Base-by-base conservation (phyloP, 768 basidiomycete species). In the Pisolithus tinctorius region DNA sequence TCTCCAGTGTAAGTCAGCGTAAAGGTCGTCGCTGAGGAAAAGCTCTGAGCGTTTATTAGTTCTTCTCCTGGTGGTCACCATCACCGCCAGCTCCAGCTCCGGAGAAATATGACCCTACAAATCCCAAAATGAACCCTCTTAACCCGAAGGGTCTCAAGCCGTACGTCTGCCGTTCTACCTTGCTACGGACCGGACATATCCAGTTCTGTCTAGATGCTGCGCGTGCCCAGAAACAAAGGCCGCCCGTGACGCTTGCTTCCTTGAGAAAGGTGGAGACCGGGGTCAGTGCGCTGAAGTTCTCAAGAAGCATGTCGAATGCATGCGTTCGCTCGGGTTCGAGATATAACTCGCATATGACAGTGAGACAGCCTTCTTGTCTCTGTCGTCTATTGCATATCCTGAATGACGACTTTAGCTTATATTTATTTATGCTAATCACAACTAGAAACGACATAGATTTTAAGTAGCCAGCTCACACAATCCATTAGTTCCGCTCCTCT, bases 121-220 rank as follows among this genome's bases (percentile, higher is more conserved):
- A 88, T 63, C 86, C 87, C 8, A 84, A 82, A 62, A 71, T 79
- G 74, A 96, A 96, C 65, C 93, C 91, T 8, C 69, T 94, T 51
- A 98, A 98, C 66, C 95, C 95, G 0, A 62, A 93, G 61, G 93
- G 93, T n/a, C 70, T 96, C 48, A 99, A 98, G 67, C 88, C 95
- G 95, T 96, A 66, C 53, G 91, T 74, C 13, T 14, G 8, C 20
- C 16, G 31, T 47, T 31, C 31, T 34, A 5, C 34, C 1, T 45
- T 26, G 17, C 8, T 27, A 34, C 8, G 4, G 1, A 17, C 17
- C 4, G 0, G 1, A 23, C 13, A 7, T 16, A 49, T 14, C 11
- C 13, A 25, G 16, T 58, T 27, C 42, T 49, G 38, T 11, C 47
- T 55, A 98, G 95, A 60, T 98, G 95, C 60, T 97, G 95, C 63